phyloP scores from a whole-genome alignment of 2,329 filamentous ascomycete genomes.

The Aspergillus aculeatus region DNA sequence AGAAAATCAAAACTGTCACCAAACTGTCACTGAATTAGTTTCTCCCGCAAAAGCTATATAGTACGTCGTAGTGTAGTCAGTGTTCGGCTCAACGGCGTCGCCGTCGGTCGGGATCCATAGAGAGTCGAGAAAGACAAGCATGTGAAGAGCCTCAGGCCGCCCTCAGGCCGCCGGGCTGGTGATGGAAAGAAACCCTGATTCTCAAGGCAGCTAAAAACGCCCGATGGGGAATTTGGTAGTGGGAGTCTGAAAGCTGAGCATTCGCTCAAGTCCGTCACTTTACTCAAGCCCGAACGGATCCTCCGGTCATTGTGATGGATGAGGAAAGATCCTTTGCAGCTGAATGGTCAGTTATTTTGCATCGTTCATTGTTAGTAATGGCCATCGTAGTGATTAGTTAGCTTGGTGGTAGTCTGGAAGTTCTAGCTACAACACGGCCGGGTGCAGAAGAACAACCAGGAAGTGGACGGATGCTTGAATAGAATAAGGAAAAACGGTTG shows the following conservation, averaged over 20 bases:
- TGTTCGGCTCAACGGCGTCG: constrained; percentile 18
- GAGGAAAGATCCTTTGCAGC: not conserved
- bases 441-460: not conserved
- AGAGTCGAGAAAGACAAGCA: constrained; percentile 9
- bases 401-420: not conserved
- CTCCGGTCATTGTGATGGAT: not conserved
- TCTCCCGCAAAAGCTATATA: not conserved
- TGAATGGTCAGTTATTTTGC: not conserved
- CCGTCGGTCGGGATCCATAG: constrained; percentile 1
- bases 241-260: not conserved
- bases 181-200: not conserved
- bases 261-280: not conserved
- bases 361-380: not conserved
- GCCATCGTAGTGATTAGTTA: not conserved
- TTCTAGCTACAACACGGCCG: not conserved
- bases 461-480: not conserved
- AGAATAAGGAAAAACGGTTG: not conserved
- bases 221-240: not conserved
- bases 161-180: not conserved
- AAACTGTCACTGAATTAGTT: not conserved
- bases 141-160: constrained; percentile 18
- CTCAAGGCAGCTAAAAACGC: not conserved
- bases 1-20: not conserved
- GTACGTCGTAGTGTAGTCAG: not conserved
- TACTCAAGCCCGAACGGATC: not conserved